phyloP scores from a whole-genome alignment of 208 protist species.

The Endotrypanum monterogeii region DNA sequence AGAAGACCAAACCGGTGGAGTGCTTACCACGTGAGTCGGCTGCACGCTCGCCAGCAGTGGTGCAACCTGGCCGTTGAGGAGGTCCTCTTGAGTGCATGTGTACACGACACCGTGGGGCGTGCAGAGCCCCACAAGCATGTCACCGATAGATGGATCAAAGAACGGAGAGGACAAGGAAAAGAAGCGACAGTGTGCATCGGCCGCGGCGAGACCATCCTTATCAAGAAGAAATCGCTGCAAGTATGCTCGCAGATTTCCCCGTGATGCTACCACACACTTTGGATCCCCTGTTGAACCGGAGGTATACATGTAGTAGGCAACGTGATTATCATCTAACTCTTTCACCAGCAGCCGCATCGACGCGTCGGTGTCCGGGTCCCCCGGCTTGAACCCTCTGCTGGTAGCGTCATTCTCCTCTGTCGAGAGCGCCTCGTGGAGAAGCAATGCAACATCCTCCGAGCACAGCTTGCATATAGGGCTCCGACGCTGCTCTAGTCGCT shows the following conservation, averaged over 20 bases:
- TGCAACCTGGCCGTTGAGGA: slow-evolving; percentile 31
- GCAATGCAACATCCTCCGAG: slow-evolving; percentile 10
- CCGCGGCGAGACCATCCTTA: slow-evolving; percentile 25
- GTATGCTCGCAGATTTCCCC: slow-evolving; percentile 52
- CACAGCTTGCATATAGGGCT: slow-evolving; percentile 26
- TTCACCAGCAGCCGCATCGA: neutral
- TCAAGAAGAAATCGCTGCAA: slow-evolving; percentile 33
- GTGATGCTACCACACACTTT: slow-evolving; percentile 50
- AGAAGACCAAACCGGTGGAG: slow-evolving; percentile 43
- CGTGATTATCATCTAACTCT: slow-evolving; percentile 7
- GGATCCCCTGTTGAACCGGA: slow-evolving; percentile 65
- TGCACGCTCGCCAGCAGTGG: slow-evolving; percentile 15
- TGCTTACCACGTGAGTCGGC: slow-evolving; percentile 59
- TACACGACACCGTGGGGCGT: slow-evolving; percentile 28
- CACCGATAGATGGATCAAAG: slow-evolving; percentile 71
- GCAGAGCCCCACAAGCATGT: slow-evolving; percentile 40
- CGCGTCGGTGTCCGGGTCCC: neutral
- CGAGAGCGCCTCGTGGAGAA: slow-evolving; percentile 22
- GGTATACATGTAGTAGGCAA: slow-evolving; percentile 67
- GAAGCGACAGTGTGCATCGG: slow-evolving; percentile 6
- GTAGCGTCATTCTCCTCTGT: neutral
- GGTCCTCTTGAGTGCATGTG: slow-evolving; percentile 21
- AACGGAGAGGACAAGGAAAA: slow-evolving; percentile 59
- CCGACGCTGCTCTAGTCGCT: slow-evolving; percentile 23
- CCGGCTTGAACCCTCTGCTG: neutral